Conservation (phyloP, 2,329 filamentous ascomycete species). For the Trichocomaceae sp. region DNA sequence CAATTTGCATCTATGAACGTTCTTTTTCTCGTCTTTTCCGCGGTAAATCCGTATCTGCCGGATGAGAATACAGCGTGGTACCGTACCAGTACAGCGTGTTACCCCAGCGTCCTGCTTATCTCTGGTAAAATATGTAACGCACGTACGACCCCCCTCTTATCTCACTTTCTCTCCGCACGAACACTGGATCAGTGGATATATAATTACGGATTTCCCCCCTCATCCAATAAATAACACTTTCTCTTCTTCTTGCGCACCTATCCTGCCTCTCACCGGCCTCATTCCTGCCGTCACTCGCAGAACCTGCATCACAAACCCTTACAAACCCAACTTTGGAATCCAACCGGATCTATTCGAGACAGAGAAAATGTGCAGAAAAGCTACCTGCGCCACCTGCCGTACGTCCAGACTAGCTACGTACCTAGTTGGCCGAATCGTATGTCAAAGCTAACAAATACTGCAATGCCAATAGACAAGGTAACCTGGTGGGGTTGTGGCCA, state of each 20-base stretch:
- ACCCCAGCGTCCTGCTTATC: background rate
- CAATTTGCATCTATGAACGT: too few relatives aligned
- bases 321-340: too few relatives aligned
- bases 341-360: background rate
- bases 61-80: background rate
- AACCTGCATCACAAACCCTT: too few relatives aligned
- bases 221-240: background rate
- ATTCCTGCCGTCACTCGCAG: background rate
- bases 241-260: background rate
- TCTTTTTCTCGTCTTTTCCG: background rate
- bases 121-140: background rate
- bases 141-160: background rate
- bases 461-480: constrained; percentile 13
- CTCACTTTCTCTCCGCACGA: background rate
- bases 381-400: constrained; percentile 17
- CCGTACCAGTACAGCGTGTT: background rate
- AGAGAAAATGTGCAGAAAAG: constrained; percentile 14
- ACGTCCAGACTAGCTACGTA: constrained; percentile 2
- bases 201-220: background rate
- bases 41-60: too few relatives aligned
- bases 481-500: constrained; percentile 17
- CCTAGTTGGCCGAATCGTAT: background rate
- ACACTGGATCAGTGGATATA: too few relatives aligned
- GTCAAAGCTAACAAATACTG: background rate
- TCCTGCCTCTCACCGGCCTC: background rate